These are phyloP conservation scores for Lasiodiplodia theobromae DNA, from an alignment of 2,329 filamentous ascomycete species.

Conservation along the genomic window DNA sequence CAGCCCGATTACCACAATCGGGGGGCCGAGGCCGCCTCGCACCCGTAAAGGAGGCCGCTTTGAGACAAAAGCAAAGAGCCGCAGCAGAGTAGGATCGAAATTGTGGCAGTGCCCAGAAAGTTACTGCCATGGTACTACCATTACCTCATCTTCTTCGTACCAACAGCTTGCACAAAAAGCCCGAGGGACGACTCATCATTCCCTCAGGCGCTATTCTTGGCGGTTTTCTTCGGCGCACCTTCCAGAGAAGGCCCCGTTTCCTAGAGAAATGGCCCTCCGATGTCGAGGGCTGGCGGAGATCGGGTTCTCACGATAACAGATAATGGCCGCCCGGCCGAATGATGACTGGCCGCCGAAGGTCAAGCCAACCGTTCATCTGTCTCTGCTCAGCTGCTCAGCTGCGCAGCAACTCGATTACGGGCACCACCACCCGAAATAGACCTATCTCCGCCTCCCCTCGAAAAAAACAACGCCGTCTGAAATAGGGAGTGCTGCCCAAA, in stretches of 20 bases:
- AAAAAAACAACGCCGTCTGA: neutral
- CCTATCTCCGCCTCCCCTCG: neutral
- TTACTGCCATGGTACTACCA: conserved; percentile 16
- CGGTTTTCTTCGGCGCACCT: neutral
- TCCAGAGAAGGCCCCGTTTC: neutral
- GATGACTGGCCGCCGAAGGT: neutral
- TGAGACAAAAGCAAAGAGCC: neutral
- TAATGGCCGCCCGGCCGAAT: neutral
- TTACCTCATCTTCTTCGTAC: conserved; percentile 23
- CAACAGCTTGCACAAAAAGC: conserved; percentile 12
- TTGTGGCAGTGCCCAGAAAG: neutral
- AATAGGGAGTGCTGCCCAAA: neutral
- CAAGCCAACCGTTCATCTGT: neutral
- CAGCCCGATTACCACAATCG: conserved; percentile 7
- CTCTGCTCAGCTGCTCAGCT: neutral
- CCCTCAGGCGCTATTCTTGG: conserved; percentile 1
- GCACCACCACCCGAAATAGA: neutral
- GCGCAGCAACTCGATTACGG: neutral
- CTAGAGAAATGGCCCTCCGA: neutral
- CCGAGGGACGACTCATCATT: neutral
- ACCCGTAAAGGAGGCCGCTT: neutral
- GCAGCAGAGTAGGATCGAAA: neutral
- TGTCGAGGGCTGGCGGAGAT: neutral
- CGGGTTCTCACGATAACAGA: conserved; percentile 8
- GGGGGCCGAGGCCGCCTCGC: conserved; percentile 5